Percentiles rank a stretch among this genome's conserved stretches.
Conservation (phyloP, 306 rosid species). For the Astragalus membranaceus region DNA sequence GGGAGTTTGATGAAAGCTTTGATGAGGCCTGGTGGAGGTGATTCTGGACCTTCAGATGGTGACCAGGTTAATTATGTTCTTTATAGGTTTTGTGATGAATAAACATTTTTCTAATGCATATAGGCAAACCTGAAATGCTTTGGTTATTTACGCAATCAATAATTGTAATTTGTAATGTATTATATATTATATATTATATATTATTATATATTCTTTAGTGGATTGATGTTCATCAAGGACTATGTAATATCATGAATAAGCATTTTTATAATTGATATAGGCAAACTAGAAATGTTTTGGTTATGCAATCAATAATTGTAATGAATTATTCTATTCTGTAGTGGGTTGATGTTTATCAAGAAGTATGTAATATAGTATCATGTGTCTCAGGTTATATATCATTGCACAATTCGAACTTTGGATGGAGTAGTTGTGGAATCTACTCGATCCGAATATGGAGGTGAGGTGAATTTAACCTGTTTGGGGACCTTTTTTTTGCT, state of each 20-base stretch:
- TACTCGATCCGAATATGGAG: conserved; percentile 64
- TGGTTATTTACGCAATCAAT: no score
- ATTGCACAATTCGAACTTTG: conserved; percentile 68
- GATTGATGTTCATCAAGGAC: no score
- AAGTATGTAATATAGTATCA: not conserved
- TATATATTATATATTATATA: no score
- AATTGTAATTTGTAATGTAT: no score
- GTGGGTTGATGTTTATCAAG: conserved; percentile 13
- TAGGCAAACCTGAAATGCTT: not conserved
- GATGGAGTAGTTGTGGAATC: conserved; percentile 91
- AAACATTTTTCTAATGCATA: not conserved
- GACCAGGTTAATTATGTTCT: conserved; percentile 61
- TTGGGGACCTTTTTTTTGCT: not conserved
- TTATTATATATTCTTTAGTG: no score
- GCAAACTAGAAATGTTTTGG: not conserved
- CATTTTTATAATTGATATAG: not conserved
- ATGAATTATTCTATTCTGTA: not conserved
- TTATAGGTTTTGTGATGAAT: not conserved
- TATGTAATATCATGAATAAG: no score
- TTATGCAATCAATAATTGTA: not conserved
- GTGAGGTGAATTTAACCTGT: conserved; percentile 39
- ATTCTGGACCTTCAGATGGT: conserved; percentile 67
- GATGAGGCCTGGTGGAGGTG: conserved; percentile 87
- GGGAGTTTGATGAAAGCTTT: conserved; percentile 93
- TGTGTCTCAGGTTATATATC: conserved; percentile 68